Evolutionary conservation across 2,329 filamentous ascomycete genomes (phyloP).

Genomic region (Paraphaeosphaeria minitans): DNA sequence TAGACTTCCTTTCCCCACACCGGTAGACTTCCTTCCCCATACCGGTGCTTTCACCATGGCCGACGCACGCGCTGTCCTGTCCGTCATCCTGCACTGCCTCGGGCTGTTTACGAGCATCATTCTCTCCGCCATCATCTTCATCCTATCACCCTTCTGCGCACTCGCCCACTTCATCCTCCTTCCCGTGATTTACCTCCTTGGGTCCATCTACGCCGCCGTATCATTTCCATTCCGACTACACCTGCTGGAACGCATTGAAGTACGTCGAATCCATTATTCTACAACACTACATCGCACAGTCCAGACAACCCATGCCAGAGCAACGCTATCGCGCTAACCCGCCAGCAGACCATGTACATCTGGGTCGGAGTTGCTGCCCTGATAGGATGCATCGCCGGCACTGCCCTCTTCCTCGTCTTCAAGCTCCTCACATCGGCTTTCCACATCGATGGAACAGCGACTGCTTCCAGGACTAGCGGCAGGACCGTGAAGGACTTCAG

Average conservation of each 20-base stretch:
- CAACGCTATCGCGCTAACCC: constrained; percentile 33
- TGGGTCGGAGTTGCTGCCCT: constrained; percentile 70
- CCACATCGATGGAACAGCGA: constrained; percentile 45
- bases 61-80: constrained; percentile 33
- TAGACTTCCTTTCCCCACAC: no score
- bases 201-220: constrained; percentile 48
- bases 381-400: constrained; percentile 68
- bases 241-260: constrained; percentile 62
- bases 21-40: no score
- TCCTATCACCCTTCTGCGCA: constrained; percentile 55
- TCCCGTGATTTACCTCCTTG: constrained; percentile 56
- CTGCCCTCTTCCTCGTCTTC: constrained; percentile 63
- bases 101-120: constrained; percentile 48
- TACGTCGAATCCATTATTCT: constrained; percentile 34
- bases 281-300: not conserved
- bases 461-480: constrained; percentile 13
- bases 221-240: constrained; percentile 54
- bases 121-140: constrained; percentile 44
- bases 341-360: constrained; percentile 55
- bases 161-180: constrained; percentile 56
- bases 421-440: constrained; percentile 58
- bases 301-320: constrained; percentile 1
- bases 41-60: constrained; percentile 31
- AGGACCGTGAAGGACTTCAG: constrained; percentile 39
- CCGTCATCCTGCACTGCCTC: constrained; percentile 42